These are phyloP conservation scores for Ilex asprella DNA, from an alignment of 257 asterid genomes.

Conservation along the genomic window DNA sequence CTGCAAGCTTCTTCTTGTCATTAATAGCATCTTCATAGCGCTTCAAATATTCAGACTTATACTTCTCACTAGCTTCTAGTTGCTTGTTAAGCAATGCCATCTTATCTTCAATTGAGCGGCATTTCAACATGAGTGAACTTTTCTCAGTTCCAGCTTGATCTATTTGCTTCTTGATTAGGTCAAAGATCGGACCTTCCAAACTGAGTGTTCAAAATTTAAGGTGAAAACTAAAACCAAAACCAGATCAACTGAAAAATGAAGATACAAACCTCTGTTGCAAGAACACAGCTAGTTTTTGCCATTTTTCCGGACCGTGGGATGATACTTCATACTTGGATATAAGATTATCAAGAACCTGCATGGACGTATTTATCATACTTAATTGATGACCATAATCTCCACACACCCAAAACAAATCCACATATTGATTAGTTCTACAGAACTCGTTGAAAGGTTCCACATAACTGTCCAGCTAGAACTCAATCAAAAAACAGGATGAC, in stretches of 20 bases:
- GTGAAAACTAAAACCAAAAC: constrained; percentile 1
- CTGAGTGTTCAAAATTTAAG: constrained; percentile 31
- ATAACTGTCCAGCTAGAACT: too few relatives aligned
- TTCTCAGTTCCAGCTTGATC: constrained; percentile 78
- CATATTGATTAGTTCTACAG: too few relatives aligned
- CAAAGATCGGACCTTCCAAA: constrained; percentile 89
- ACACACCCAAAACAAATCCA: too few relatives aligned
- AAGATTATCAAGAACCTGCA: constrained; percentile 80
- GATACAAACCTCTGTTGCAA: constrained; percentile 73
- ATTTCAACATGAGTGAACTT: constrained; percentile 72
- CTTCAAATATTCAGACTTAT: constrained; percentile 81
- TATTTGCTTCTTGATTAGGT: constrained; percentile 73
- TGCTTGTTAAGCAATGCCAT: constrained; percentile 74
- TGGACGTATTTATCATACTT: background rate
- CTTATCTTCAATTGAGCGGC: constrained; percentile 75
- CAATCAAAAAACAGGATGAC: too few relatives aligned
- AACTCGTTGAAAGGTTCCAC: too few relatives aligned
- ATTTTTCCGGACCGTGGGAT: constrained; percentile 96
- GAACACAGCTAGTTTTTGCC: constrained; percentile 67
- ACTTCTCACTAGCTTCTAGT: constrained; percentile 81
- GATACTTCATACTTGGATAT: constrained; percentile 68
- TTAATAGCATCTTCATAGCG: constrained; percentile 84
- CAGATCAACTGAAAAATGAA: constrained; percentile 10
- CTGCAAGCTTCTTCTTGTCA: constrained; percentile 81
- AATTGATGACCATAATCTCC: too few relatives aligned